Evolutionary conservation across 768 basidiomycete species (phyloP).

Genomic region (Albatrellus ellisii): DNA sequence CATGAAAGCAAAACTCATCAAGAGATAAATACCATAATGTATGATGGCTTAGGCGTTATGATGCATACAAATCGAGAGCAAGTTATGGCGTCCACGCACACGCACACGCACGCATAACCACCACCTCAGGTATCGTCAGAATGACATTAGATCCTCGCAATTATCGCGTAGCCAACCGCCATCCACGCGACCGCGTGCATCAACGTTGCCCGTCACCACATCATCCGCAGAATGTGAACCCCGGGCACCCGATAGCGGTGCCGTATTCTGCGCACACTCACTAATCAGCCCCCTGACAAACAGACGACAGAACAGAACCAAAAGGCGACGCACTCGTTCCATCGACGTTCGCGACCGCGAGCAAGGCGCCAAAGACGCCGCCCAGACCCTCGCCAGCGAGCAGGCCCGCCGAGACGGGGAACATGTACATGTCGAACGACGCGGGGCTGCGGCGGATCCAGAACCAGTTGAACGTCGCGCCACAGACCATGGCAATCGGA

Average conservation of each 20-base stretch:
- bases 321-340: conserved; percentile 26
- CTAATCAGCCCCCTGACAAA: neutral
- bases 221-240: conserved; percentile 38
- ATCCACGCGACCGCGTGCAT: no score
- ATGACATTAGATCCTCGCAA: no score
- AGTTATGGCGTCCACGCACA: no score
- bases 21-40: no score
- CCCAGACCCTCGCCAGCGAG: conserved; percentile 50
- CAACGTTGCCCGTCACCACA: no score
- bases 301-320: neutral
- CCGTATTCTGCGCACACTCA: conserved; percentile 20
- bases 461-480: conserved; percentile 32
- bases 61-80: no score
- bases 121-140: no score
- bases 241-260: conserved; percentile 41
- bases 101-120: no score
- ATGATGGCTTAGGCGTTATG: no score
- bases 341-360: conserved; percentile 38
- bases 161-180: no score
- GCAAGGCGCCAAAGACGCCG: conserved; percentile 45
- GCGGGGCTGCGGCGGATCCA: conserved; percentile 34
- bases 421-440: conserved; percentile 44
- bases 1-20: no score
- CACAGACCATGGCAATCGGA: conserved; percentile 37
- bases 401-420: conserved; percentile 38